A percentile compares a stretch with the other conserved stretches of the same genome.
phyloP scores from a whole-genome alignment of 805 yeast genomes.

The Metschnikowia baotianmanensis region DNA sequence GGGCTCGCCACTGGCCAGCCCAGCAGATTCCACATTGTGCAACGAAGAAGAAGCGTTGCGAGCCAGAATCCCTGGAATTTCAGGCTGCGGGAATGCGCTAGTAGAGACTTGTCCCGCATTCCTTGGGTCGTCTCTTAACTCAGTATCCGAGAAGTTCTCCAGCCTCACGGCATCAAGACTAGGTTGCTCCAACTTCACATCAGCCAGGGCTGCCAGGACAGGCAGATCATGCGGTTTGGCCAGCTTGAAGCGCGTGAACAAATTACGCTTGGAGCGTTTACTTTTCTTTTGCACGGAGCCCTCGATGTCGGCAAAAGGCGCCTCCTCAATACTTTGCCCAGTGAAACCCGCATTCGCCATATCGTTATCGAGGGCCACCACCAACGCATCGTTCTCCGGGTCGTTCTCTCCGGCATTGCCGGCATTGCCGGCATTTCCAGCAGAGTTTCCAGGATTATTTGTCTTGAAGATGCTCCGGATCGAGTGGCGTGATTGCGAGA shows the following conservation, averaged over 20 bases:
- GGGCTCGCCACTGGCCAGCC: slow-evolving; percentile 6
- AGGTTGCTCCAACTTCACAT: background rate
- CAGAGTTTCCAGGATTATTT: slow-evolving; percentile 2
- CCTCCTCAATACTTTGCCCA: background rate
- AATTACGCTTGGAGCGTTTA: slow-evolving; percentile 32
- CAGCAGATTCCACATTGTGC: slow-evolving; percentile 9
- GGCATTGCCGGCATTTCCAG: background rate
- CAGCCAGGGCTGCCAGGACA: no score
- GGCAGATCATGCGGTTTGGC: slow-evolving; percentile 10
- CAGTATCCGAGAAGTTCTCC: background rate
- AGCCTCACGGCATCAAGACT: background rate
- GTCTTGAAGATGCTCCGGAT: slow-evolving; percentile 34
- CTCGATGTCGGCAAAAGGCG: slow-evolving; percentile 2
- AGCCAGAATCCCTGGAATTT: background rate
- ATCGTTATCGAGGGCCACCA: background rate
- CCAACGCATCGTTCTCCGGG: background rate
- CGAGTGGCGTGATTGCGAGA: slow-evolving; percentile 29
- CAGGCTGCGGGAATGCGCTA: background rate
- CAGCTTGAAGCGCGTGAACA: slow-evolving; percentile 40
- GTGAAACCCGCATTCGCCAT: background rate
- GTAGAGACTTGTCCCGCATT: background rate
- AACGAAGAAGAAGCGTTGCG: slow-evolving; percentile 5
- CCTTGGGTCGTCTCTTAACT: background rate
- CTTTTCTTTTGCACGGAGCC: slow-evolving; percentile 24
- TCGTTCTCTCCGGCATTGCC: background rate